A percentile compares a stretch with the other conserved stretches of the same genome.
These are phyloP conservation scores for Raphanus sativus DNA, from an alignment of 345 rosid genomes.

Conservation along the genomic window DNA sequence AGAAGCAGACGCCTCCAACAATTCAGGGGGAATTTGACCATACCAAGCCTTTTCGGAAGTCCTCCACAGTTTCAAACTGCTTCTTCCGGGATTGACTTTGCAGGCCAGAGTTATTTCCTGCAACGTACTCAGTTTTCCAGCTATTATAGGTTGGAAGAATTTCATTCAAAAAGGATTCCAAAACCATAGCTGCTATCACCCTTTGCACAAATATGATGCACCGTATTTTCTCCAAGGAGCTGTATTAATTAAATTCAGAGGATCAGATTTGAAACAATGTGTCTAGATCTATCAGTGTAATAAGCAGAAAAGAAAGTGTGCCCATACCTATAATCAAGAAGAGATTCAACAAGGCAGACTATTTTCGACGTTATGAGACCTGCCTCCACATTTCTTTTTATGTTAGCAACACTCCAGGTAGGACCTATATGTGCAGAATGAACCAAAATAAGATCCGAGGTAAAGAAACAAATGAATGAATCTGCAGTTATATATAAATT, in stretches of 20 bases:
- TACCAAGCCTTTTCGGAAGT: constrained; percentile 78
- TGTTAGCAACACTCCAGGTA: constrained; percentile 43
- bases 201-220: constrained; percentile 85
- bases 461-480: constrained; percentile 6
- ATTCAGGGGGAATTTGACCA: neutral
- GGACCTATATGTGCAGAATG: constrained; percentile 39
- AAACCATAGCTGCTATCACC: constrained; percentile 63
- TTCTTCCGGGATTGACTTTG: constrained; percentile 59
- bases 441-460: neutral
- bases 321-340: constrained; percentile 71
- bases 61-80: constrained; percentile 78
- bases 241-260: constrained; percentile 33
- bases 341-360: constrained; percentile 63
- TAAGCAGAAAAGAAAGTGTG: neutral
- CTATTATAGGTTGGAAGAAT: constrained; percentile 53
- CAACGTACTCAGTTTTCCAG: constrained; percentile 70
- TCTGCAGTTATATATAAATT: neutral
- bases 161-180: constrained; percentile 55
- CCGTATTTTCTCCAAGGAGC: constrained; percentile 60
- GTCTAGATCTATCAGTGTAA: neutral
- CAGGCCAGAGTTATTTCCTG: constrained; percentile 63
- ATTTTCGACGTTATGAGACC: constrained; percentile 59
- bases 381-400: constrained; percentile 37
- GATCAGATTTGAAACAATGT: neutral
- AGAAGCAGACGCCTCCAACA: neutral